Evolutionary conservation across 2,329 filamentous ascomycete species (phyloP).

Genomic region (Nectriaceae sp.): DNA sequence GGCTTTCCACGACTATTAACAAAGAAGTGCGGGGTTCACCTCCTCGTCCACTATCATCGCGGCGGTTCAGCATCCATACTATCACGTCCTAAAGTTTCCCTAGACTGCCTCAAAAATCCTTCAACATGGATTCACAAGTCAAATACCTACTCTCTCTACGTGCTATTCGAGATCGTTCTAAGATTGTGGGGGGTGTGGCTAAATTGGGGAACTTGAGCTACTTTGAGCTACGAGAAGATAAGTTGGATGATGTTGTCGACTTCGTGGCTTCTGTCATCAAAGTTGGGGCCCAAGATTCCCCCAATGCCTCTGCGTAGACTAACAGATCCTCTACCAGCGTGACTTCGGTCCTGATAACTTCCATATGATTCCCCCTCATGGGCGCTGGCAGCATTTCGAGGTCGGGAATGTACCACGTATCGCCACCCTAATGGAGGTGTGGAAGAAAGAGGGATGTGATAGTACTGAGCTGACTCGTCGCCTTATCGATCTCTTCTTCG

Average conservation of each 20-base stretch:
- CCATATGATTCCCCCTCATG: constrained; percentile 54
- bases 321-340: constrained; percentile 41
- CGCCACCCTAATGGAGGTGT: constrained; percentile 43
- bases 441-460: constrained; percentile 44
- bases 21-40: too few relatives aligned
- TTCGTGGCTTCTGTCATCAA: background rate
- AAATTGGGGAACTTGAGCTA: background rate
- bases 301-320: too few relatives aligned
- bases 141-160: constrained; percentile 38
- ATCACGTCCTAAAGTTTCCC: too few relatives aligned
- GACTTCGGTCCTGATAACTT: constrained; percentile 52
- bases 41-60: too few relatives aligned
- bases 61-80: too few relatives aligned
- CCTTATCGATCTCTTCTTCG: constrained; percentile 63
- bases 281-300: too few relatives aligned
- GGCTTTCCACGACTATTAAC: too few relatives aligned
- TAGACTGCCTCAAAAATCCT: too few relatives aligned
- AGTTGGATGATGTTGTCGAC: background rate
- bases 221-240: background rate
- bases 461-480: constrained; percentile 51
- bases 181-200: constrained; percentile 35
- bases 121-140: too few relatives aligned
- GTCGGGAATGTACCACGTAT: constrained; percentile 55
- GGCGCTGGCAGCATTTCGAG: constrained; percentile 65
- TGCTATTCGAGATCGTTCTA: constrained; percentile 37